Evolutionary conservation across 345 rosid species (phyloP), one percentile per base, ranked within the genome.

Genomic region (Salix brachista): DNA sequence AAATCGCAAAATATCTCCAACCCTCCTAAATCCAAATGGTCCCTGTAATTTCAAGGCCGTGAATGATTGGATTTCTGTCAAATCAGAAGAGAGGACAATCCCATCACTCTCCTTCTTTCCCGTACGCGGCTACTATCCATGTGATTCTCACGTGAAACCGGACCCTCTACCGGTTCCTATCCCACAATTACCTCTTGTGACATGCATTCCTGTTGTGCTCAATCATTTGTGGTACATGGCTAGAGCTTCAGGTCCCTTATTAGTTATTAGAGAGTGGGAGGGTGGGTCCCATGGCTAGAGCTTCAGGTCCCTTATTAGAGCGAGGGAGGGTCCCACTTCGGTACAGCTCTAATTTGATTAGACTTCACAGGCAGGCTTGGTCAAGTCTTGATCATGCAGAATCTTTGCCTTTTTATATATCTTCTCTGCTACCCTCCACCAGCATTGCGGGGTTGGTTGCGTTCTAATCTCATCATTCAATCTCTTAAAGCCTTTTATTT

Each of bases 131-230:
- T 60, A 11, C n/a, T 16, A 11, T 64, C 71, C 91, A 86, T 79
- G 90, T 88, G 91, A 84, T 19, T 25, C 73, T 84, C 91, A 85
- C 90, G 85, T 87, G 91, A 77, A 82, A 9, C 30, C 18, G 83
- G 71, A 28, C 75, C 82, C 79, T 25, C 56, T 16, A 4, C 3
- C 2, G 2, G 39, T 79, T 17, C 18, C 52, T 5, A 3, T n/a
- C 60, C 34, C 46, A 25, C 26, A 64, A 4, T 30, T 3, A 30
- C 75, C 56, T 69, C 8, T 8, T 1, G 2, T 12, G 44, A 50
- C 23, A 10, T 18, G 60, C 30, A 44, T 67, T 54, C 78, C 72
- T 50, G 65, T 23, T 32, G 28, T 8, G 72, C 30, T 56, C 73
- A 66, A 72, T 72, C 77, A 78, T 78, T 78, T 77, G 69, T 1